A percentile compares a stretch with the other conserved stretches of the same genome.
Conservation (phyloP, 2,329 filamentous ascomycete genomes). For the Trichophyton simii region DNA sequence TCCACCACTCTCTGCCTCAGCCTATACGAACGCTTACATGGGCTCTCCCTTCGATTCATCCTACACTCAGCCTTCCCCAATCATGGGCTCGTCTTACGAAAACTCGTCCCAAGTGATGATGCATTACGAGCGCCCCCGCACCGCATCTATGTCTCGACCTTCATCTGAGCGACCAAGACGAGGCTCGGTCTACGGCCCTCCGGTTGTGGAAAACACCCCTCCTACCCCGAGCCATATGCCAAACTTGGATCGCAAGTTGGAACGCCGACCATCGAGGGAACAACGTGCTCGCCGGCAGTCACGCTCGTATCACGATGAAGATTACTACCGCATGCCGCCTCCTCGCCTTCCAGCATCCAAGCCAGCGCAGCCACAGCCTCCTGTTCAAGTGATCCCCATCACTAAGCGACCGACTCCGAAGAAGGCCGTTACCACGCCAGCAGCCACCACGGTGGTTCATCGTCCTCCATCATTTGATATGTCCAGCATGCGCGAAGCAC, state of each 20-base stretch:
- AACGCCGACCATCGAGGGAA: slow-evolving; percentile 16
- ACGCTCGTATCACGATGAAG: slow-evolving; percentile 25
- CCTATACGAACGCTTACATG: slow-evolving; percentile 24
- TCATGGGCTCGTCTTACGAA: slow-evolving; percentile 11
- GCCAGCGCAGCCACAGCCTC: slow-evolving; percentile 17
- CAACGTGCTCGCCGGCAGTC: slow-evolving; percentile 21
- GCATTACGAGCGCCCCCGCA: slow-evolving; percentile 21
- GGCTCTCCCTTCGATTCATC: slow-evolving; percentile 23
- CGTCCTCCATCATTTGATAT: slow-evolving; percentile 25
- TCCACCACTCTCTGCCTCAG: slow-evolving; percentile 27
- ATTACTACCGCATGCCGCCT: slow-evolving; percentile 33
- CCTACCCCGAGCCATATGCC: slow-evolving; percentile 10
- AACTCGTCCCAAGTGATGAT: slow-evolving; percentile 1
- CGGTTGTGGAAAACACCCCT: slow-evolving; percentile 23
- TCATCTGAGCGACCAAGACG: slow-evolving; percentile 25
- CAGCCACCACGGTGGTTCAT: slow-evolving; percentile 21
- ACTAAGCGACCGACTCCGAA: slow-evolving; percentile 16
- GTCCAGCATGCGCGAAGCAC: slow-evolving; percentile 21
- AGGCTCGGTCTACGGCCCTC: slow-evolving; percentile 24
- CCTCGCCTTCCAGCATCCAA: slow-evolving; percentile 20
- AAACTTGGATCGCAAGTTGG: neutral
- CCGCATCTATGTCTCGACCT: slow-evolving; percentile 25
- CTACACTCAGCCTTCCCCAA: slow-evolving; percentile 7
- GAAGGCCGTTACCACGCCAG: slow-evolving; percentile 22
- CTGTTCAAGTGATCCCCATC: slow-evolving; percentile 26